Conservation (phyloP, 176 grass and related monocot genomes). For the Hyparrhenia diplandra region DNA sequence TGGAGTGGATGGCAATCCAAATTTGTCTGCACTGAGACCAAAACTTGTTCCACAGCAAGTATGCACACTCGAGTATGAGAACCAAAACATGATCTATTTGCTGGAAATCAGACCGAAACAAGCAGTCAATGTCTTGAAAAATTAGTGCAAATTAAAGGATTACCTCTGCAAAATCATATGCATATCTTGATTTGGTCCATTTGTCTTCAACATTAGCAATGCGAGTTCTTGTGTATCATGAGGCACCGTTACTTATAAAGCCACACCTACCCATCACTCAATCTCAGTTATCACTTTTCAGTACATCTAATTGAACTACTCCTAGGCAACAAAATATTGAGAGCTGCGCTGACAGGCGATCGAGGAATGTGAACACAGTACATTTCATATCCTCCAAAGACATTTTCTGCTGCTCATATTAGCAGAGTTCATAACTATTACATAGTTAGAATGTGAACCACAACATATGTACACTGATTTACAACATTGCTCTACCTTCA, state of each 20-base stretch:
- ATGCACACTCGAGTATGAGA: neutral
- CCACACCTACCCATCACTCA: too few relatives aligned
- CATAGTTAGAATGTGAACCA: too few relatives aligned
- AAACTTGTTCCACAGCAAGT: neutral
- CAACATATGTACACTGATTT: neutral
- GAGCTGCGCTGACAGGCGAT: too few relatives aligned
- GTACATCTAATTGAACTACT: neutral
- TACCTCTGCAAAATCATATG: neutral
- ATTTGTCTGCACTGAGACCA: neutral
- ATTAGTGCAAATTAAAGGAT: neutral
- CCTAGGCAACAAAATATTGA: too few relatives aligned
- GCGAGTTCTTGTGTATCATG: too few relatives aligned
- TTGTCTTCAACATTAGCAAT: neutral
- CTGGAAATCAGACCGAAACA: neutral
- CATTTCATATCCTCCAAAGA: too few relatives aligned
- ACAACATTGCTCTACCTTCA: slow-evolving; percentile 13
- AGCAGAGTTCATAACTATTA: too few relatives aligned
- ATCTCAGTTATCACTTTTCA: neutral
- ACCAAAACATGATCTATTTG: neutral
- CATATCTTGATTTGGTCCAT: neutral
- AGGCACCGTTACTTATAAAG: too few relatives aligned
- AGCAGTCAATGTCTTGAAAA: neutral
- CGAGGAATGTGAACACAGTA: too few relatives aligned
- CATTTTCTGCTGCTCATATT: too few relatives aligned
- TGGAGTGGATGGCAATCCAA: neutral